A percentile compares a stretch with the other conserved stretches of the same genome.
Conservation (phyloP, 352 stramenopile genomes). For the Globisporangium irregulare region DNA sequence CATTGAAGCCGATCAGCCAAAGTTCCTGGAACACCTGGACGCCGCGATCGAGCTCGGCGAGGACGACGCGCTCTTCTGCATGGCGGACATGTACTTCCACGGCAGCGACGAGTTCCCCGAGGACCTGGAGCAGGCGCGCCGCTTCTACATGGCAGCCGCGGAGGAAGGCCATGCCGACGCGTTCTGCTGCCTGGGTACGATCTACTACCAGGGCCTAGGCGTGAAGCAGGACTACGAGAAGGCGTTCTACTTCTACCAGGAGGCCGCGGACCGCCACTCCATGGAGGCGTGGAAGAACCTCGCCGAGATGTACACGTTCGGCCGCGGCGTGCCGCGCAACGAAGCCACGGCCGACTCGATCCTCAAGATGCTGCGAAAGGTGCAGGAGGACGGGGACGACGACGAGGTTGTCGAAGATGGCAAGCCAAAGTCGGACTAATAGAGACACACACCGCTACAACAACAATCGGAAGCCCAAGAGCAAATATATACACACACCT, state of each 20-base stretch:
- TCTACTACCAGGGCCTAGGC: conserved; percentile 78
- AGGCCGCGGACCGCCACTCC: conserved; percentile 76
- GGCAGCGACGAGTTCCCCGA: conserved; percentile 73
- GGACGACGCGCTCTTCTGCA: conserved; percentile 77
- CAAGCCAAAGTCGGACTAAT: conserved; percentile 7
- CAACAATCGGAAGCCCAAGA: no score
- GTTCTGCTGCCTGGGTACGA: conserved; percentile 73
- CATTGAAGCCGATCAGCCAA: conserved; percentile 42
- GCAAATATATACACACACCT: neutral
- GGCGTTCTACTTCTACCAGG: conserved; percentile 87
- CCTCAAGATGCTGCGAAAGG: conserved; percentile 71
- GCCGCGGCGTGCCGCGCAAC: conserved; percentile 72
- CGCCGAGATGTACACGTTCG: conserved; percentile 82
- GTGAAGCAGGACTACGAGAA: conserved; percentile 68
- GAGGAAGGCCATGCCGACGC: conserved; percentile 65
- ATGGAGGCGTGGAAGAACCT: conserved; percentile 89
- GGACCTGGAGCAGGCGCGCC: conserved; percentile 61
- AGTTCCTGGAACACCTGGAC: conserved; percentile 68
- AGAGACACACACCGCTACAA: neutral
- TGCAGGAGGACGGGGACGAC: conserved; percentile 9
- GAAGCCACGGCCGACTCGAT: conserved; percentile 79
- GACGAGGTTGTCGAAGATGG: neutral
- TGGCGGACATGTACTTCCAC: conserved; percentile 86
- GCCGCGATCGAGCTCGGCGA: conserved; percentile 57
- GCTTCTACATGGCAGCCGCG: conserved; percentile 71